Base-by-base conservation (phyloP, 192 early-diverging fungal genomes). In the Phycomyces blakesleeanus region DNA sequence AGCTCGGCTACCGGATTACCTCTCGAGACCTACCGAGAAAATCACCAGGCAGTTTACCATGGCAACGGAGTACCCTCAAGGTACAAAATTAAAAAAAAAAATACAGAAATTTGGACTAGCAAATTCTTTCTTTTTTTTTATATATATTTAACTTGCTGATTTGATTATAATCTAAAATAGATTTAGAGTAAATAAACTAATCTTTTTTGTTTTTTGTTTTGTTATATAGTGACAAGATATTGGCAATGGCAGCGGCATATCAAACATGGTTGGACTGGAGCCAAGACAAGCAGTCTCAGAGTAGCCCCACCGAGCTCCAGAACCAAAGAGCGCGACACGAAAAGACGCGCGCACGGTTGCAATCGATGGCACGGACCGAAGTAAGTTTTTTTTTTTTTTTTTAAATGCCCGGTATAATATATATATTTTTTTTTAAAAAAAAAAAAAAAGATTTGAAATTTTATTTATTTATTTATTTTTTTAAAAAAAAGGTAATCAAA, bases 181-280 rank as follows among this genome's bases (percentile, higher is more conserved):
- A n/a, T n/a, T n/a, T n/a, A n/a, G n/a, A n/a, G n/a, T n/a, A n/a
- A n/a, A n/a, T n/a, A n/a, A n/a, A n/a, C n/a, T n/a, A n/a, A n/a
- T n/a, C n/a, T n/a, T n/a, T n/a, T n/a, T n/a, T n/a, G n/a, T n/a
- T n/a, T n/a, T n/a, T n/a, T n/a, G n/a, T n/a, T n/a, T n/a, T n/a
- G n/a, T n/a, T n/a, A n/a, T n/a, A n/a, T 61, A 73, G 71, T 58
- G 71, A 73, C 55, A 73, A 73, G 39, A 57, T 55, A 44, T 55
- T 73, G 24, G 61, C 58, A 39, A 67, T 73, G 71, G 71, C 71
- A 10, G 61, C 65, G 54, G 71, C 71, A 57, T 73, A 67, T 22
- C 65, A 73, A 39, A 52, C 66, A 20, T 55, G 59, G 50, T 59
- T 61, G 26, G 53, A 68, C 34, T 73, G 71, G 71, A 70, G 18